These are phyloP conservation scores for Peronosclerospora sorghi DNA, from an alignment of 352 stramenopile species.

Conservation along the genomic window DNA sequence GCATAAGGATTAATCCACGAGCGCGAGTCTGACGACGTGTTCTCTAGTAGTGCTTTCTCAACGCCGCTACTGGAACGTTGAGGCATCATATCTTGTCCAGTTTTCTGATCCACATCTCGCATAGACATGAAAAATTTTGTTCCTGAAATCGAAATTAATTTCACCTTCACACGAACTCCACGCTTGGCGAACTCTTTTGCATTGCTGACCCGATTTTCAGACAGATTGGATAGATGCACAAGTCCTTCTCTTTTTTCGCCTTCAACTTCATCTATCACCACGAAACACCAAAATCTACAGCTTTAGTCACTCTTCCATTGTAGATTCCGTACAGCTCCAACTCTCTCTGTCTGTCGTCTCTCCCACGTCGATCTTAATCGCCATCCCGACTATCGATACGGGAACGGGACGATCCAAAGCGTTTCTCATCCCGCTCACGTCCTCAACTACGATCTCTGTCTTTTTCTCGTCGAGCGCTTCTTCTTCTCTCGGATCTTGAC, in stretches of 20 bases:
- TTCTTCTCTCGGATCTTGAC: constrained; percentile 25
- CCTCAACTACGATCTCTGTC: constrained; percentile 17
- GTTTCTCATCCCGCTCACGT: constrained; percentile 13
- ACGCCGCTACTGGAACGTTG: constrained; percentile 66
- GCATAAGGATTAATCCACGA: constrained; percentile 83
- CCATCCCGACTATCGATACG: constrained; percentile 22
- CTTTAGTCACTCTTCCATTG: constrained; percentile 86
- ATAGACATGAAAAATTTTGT: constrained; percentile 90
- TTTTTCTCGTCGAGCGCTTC: constrained; percentile 14
- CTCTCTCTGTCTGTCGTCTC: constrained; percentile 21
- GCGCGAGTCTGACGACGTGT: constrained; percentile 36
- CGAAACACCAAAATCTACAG: constrained; percentile 97
- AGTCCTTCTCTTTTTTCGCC: constrained; percentile 84
- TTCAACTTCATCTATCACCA: constrained; percentile 80
- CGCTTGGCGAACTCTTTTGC: constrained; percentile 80
- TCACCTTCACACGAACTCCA: constrained; percentile 92
- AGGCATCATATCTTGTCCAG: constrained; percentile 90
- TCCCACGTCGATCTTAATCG: constrained; percentile 13
- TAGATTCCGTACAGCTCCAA: constrained; percentile 93
- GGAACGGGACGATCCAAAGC: constrained; percentile 15
- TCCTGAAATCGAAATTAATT: constrained; percentile 90
- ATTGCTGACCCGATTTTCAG: constrained; percentile 75
- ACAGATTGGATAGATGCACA: constrained; percentile 92
- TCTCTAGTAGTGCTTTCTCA: constrained; percentile 39
- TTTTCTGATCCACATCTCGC: constrained; percentile 95